These are phyloP conservation scores for Phaeomoniella chlamydospora DNA, from an alignment of 2,329 filamentous ascomycete species.

Conservation along the genomic window DNA sequence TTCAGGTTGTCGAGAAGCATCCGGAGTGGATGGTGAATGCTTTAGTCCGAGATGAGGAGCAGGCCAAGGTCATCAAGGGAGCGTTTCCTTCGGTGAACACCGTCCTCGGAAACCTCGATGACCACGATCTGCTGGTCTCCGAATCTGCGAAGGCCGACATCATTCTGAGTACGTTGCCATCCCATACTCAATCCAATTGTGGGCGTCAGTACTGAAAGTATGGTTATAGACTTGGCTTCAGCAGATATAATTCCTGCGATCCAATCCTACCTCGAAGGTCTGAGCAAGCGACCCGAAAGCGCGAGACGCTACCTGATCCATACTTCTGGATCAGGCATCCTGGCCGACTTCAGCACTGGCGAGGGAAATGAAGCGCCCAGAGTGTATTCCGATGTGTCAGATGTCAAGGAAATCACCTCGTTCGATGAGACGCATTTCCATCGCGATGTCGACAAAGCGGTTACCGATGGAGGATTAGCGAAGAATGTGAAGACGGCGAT, in stretches of 20 bases:
- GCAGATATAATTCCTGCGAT: background rate
- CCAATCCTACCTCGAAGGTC: background rate
- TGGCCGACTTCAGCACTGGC: slow-evolving; percentile 1
- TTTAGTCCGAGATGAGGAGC: background rate
- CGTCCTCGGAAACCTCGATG: background rate
- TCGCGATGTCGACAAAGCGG: slow-evolving; percentile 22
- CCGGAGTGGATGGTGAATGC: slow-evolving; percentile 1
- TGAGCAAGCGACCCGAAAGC: background rate
- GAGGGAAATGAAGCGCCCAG: background rate
- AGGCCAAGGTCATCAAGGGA: background rate
- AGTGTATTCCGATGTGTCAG: background rate
- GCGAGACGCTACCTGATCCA: background rate
- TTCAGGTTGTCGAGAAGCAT: slow-evolving; percentile 1
- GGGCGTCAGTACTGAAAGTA: background rate
- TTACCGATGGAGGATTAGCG: slow-evolving; percentile 16
- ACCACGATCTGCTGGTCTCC: background rate
- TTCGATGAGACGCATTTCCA: slow-evolving; percentile 1
- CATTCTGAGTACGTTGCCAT: background rate
- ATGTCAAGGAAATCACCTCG: slow-evolving; percentile 1
- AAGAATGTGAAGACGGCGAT: slow-evolving; percentile 27
- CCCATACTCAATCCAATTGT: background rate
- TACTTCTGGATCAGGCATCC: background rate
- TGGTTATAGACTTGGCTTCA: background rate
- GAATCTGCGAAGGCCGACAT: slow-evolving; percentile 1
- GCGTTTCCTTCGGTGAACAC: background rate